A percentile compares a stretch with the other conserved stretches of the same genome.
phyloP scores from a whole-genome alignment of 345 rosid genomes.

The Reutealis trisperma region DNA sequence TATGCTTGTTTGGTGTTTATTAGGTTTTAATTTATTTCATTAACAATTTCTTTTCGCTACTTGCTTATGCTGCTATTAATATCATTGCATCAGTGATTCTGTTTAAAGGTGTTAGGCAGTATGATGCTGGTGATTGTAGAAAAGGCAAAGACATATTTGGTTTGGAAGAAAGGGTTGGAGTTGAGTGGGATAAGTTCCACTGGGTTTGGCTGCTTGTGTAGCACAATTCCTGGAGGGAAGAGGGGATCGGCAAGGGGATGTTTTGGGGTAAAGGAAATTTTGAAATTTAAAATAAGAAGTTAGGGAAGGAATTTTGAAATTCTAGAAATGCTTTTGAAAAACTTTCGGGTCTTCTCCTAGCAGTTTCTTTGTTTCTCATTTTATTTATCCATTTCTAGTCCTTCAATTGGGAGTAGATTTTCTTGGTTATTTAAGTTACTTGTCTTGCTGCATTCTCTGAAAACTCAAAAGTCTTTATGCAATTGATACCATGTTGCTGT shows the following conservation, averaged over 20 bases:
- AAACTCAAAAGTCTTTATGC: not conserved
- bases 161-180: not conserved
- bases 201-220: no score
- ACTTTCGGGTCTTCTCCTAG: no score
- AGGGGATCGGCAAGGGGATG: no score
- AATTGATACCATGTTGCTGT: not conserved
- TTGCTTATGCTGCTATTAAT: not conserved
- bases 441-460: not conserved
- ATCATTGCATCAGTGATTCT: not conserved
- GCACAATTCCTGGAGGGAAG: no score
- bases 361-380: no score
- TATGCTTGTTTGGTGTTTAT: slow-evolving; percentile 16
- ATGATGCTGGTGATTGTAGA: not conserved
- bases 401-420: no score
- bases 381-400: no score
- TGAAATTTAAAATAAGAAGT: no score
- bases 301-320: no score
- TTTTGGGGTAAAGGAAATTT: no score
- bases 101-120: not conserved
- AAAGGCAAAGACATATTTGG: not conserved
- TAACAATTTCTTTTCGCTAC: not conserved
- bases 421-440: not conserved
- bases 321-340: no score
- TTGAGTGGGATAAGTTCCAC: no score
- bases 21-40: not conserved